Conservation (phyloP, 148 eudicot genomes). For the Nepenthes mirabilis region DNA sequence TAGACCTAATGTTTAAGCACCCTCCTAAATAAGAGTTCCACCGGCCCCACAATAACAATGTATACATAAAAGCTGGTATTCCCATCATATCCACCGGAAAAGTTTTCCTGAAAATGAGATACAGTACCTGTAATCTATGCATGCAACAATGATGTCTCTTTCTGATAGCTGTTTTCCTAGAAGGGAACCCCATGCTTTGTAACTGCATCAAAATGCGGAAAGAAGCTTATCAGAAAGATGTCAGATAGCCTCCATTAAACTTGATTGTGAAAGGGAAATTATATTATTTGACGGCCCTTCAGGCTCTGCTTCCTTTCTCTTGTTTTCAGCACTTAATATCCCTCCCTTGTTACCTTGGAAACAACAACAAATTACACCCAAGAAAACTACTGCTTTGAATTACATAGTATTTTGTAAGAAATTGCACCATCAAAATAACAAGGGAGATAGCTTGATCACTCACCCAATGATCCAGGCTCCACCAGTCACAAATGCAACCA, state of each 20-base stretch:
- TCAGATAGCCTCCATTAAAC: background rate
- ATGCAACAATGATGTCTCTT: conserved; percentile 64
- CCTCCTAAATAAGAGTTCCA: no score
- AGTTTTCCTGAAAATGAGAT: background rate
- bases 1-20: no score
- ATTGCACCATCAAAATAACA: background rate
- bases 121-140: conserved; percentile 72
- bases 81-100: background rate
- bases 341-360: no score
- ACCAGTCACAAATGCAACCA: conserved; percentile 71
- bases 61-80: no score
- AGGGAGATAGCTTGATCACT: conserved; percentile 5
- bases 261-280: no score
- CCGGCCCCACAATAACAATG: no score
- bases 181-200: conserved; percentile 82
- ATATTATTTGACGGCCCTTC: no score
- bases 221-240: background rate
- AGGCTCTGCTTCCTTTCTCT: no score
- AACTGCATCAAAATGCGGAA: conserved; percentile 26
- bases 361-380: no score
- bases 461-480: conserved; percentile 87
- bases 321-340: no score
- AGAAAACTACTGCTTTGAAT: no score
- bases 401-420: no score
- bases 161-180: conserved; percentile 60